Evolutionary conservation across 2,329 filamentous ascomycete genomes (phyloP), one percentile per base, ranked within the genome.

Genomic region (Teratosphaeria nubilosa): DNA sequence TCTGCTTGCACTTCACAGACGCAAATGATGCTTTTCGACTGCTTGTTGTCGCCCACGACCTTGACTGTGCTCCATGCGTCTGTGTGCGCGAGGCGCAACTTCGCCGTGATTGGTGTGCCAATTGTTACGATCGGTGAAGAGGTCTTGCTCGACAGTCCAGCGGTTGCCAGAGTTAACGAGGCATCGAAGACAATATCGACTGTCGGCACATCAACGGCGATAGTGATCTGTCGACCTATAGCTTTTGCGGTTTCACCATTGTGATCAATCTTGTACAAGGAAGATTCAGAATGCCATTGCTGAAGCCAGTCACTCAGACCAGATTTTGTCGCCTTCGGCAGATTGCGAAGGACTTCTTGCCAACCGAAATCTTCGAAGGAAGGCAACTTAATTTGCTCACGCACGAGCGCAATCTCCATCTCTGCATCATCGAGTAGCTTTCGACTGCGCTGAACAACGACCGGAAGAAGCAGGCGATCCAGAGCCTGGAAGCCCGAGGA

Each of bases 191-290:
- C 82, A 22, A 96, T 83, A 53, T 89, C 84, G 1, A 96, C 80
- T 1, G 87, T 85, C 0, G 92, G 92, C 1, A 99, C 84, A 59
- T 96, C 90, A 14, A 99, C 91, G 0, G 91, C 89, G 56, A 99
- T 95, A 31, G 87, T 78, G 65, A 99, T 91, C 13, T 84, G 56
- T 25, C 56, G 56, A 55, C 31, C 25, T 20, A 25, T 27, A 30
- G 13, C 9, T n/a, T 55, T 45, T 13, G 53, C 53, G 14, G 24
- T n/a, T 13, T 37, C 14, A 22, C 53, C 37, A 14, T 25, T 14
- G n/a, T 16, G 20, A 25, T 41, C 53, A 22, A 55, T 27, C 16
- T 14, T 30, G 27, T 48, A 22, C 13, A 53, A 45, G 9, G 25
- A 54, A 68, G 68, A 70, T 58, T 66, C 55, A 11, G 76, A 70